Percentiles rank a stretch among this genome's conserved stretches.
Evolutionary conservation across 2,329 filamentous ascomycete genomes (phyloP).

Genomic region (Claviceps sp.): DNA sequence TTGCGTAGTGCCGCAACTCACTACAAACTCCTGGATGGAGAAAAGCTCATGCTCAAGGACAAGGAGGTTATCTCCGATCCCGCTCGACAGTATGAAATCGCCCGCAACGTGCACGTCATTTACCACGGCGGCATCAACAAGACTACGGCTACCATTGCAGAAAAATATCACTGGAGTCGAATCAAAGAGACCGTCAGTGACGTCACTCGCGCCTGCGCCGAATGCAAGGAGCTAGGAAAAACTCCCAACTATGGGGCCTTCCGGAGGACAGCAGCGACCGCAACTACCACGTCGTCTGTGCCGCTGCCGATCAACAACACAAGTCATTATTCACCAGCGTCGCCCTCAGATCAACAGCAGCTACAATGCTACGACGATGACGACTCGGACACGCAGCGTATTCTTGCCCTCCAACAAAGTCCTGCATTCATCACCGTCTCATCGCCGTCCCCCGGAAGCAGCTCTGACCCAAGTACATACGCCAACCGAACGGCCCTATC

Average conservation of each 20-base stretch:
- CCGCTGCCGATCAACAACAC: neutral
- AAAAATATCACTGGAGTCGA: conserved; percentile 92
- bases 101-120: conserved; percentile 57
- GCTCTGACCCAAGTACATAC: conserved; percentile 25
- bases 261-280: conserved; percentile 8
- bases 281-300: neutral
- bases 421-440: conserved; percentile 14
- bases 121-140: conserved; percentile 95
- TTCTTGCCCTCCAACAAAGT: conserved; percentile 19
- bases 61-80: conserved; percentile 94
- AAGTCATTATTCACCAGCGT: neutral
- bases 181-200: conserved; percentile 96
- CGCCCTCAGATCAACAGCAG: neutral
- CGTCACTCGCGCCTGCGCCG: conserved; percentile 79
- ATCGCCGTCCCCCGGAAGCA: conserved; percentile 13
- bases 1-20: conserved; percentile 87
- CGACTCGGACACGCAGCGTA: conserved; percentile 10
- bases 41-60: conserved; percentile 90
- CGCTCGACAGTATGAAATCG: conserved; percentile 80
- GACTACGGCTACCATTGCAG: conserved; percentile 85
- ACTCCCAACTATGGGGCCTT: conserved; percentile 22
- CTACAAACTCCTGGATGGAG: conserved; percentile 68
- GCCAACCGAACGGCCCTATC: conserved; percentile 36
- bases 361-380: conserved; percentile 4
- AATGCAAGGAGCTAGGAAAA: conserved; percentile 74